Conservation (phyloP, 768 basidiomycete genomes). For the Amanita molliuscula region DNA sequence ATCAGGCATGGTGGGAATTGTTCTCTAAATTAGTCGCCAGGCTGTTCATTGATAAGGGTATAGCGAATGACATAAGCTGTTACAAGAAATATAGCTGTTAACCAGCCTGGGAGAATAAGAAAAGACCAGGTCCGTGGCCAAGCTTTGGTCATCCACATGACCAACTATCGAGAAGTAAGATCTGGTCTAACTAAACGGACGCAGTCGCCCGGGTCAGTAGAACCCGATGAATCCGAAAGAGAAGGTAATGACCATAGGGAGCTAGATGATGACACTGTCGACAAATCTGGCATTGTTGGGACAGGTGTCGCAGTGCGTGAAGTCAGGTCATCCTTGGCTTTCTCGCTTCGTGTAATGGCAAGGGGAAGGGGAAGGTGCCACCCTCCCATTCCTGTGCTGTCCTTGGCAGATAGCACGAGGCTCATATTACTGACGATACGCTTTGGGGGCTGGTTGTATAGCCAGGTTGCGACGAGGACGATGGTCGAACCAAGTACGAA, state of each 20-base stretch:
- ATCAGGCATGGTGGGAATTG: neutral
- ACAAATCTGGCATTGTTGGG: slow-evolving; percentile 13
- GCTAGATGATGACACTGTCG: slow-evolving; percentile 21
- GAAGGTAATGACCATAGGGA: slow-evolving; percentile 20
- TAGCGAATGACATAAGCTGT: neutral
- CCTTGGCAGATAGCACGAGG: slow-evolving; percentile 1
- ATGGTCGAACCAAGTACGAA: slow-evolving; percentile 79
- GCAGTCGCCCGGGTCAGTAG: slow-evolving; percentile 16
- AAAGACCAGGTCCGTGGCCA: neutral
- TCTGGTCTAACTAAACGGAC: neutral
- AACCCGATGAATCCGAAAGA: slow-evolving; percentile 12
- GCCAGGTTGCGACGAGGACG: slow-evolving; percentile 83
- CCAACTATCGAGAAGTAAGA: neutral
- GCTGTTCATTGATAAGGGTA: neutral
- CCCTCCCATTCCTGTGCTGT: neutral
- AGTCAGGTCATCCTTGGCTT: slow-evolving; percentile 10
- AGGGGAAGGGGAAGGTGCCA: slow-evolving; percentile 5
- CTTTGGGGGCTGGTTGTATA: slow-evolving; percentile 70
- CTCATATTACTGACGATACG: slow-evolving; percentile 8
- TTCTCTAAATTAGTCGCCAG: neutral
- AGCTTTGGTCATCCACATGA: neutral
- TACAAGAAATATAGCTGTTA: neutral
- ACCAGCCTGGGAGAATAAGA: neutral
- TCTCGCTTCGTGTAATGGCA: slow-evolving; percentile 15
- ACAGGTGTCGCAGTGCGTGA: slow-evolving; percentile 7